Percentiles rank a stretch among this genome's conserved stretches.
These are phyloP conservation scores for Flaveria linearis DNA, from an alignment of 129 eudicot species.

Conservation along the genomic window DNA sequence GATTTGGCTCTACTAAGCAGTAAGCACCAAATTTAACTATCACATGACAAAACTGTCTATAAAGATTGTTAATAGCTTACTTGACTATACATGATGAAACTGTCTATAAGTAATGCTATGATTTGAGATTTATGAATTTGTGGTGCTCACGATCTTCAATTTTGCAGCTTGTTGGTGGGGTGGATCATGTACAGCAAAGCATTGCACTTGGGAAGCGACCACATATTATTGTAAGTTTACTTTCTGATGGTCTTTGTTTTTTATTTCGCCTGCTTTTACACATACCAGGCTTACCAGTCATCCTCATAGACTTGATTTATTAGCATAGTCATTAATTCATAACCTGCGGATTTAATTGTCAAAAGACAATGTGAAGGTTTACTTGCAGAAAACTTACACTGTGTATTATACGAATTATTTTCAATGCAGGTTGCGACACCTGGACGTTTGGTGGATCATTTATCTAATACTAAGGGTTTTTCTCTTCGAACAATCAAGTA, in stretches of 20 bases:
- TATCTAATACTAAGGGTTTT: constrained; percentile 89
- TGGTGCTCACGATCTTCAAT: background rate
- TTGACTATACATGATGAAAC: background rate
- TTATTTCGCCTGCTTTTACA: background rate
- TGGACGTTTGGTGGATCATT: constrained; percentile 95
- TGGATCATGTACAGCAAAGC: constrained; percentile 75
- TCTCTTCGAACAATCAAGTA: constrained; percentile 80
- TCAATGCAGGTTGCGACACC: constrained; percentile 89
- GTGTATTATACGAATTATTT: background rate
- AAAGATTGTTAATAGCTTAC: background rate
- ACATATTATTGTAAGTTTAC: constrained; percentile 71
- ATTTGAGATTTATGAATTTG: background rate
- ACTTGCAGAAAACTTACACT: background rate
- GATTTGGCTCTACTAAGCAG: background rate
- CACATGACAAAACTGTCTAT: too few species aligned
- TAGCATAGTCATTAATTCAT: background rate
- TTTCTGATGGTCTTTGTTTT: background rate
- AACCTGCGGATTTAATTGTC: background rate
- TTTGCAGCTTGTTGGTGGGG: constrained; percentile 97
- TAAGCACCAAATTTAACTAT: background rate
- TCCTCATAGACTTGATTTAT: background rate
- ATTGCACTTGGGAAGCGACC: constrained; percentile 76
- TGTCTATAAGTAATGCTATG: background rate
- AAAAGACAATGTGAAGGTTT: background rate
- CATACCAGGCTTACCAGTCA: background rate